Evolutionary conservation across 1,284 basidiomycete genomes (phyloP), one percentile per base, ranked within the genome.

Genomic region (Cryptococcus sp.): DNA sequence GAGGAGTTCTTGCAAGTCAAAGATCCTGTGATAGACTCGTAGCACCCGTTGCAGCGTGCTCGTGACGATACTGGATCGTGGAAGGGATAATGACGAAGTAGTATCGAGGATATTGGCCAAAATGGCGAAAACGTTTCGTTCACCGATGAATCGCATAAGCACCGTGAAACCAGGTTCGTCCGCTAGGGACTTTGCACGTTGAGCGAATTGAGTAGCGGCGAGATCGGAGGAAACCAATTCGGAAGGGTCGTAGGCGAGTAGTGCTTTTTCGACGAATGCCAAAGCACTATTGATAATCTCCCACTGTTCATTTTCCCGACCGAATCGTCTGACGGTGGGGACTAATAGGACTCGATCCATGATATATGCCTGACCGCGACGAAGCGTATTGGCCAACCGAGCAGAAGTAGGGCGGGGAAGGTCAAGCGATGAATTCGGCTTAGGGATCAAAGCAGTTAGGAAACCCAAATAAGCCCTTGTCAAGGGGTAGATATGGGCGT

Each of bases 81-180:
- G 69, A 78, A 83, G 23, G 10, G 60, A 46, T 3, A 51, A 39
- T 2, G 49, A 23, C 1, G 0, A 82, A 81, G 63, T 61, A 22
- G 50, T 56, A 52, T 73, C 71, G 25, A 73, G 50, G 13, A 69
- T 59, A 13, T 56, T 57, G 2, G 88, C 83, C 10, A 83, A 79
- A 0, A 84, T 81, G 9, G 85, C 74, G 40, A 74, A 71, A 42
- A 74, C 70, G 49, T 74, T 63, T 11, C 82, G 82, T 45, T 83
- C 82, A 18, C 85, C 86, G 43, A 98, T 78, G 7, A 98, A 68
- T 1, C 90, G 82, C 45, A 85, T 83, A 73, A 94, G 82, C 48
- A 98, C 77, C 48, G 91, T 85, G 70, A 90, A 93, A 1, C 92
- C 94, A 0, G 94, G 91, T 70, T 97, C 91, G 1, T 85, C 64